These are phyloP conservation scores for Stygiomarasmius scandens DNA, from an alignment of 1,284 basidiomycete species.

Conservation along the genomic window DNA sequence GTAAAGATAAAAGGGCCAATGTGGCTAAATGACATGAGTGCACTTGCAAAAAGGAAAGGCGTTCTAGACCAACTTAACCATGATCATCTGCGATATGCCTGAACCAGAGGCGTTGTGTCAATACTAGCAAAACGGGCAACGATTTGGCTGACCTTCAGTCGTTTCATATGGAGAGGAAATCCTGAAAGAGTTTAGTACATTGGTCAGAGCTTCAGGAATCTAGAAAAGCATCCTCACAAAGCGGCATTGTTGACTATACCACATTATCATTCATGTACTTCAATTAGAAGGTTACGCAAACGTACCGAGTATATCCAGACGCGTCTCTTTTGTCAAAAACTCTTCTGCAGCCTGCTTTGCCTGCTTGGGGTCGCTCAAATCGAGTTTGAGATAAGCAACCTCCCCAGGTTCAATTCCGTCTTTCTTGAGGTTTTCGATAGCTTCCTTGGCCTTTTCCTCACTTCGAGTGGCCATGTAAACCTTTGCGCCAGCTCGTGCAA, in stretches of 20 bases:
- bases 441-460: slow-evolving; percentile 39
- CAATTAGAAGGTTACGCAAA: neutral
- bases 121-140: neutral
- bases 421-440: slow-evolving; percentile 38
- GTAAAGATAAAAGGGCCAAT: slow-evolving; percentile 51
- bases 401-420: slow-evolving; percentile 38
- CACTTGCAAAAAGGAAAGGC: neutral
- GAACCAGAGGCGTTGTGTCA: neutral
- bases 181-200: slow-evolving; percentile 11
- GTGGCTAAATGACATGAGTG: slow-evolving; percentile 32
- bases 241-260: slow-evolving; percentile 47
- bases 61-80: slow-evolving; percentile 41
- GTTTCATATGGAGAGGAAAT: slow-evolving; percentile 24
- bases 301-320: slow-evolving; percentile 36
- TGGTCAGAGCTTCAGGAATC: neutral
- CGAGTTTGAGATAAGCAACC: slow-evolving; percentile 48
- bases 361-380: slow-evolving; percentile 45
- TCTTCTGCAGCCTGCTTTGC: slow-evolving; percentile 45
- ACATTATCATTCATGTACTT: neutral
- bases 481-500: slow-evolving; percentile 46
- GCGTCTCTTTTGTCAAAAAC: slow-evolving; percentile 31
- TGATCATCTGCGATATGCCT: slow-evolving; percentile 40
- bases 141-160: slow-evolving; percentile 32
- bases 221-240: slow-evolving; percentile 26
- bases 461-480: slow-evolving; percentile 49